phyloP scores from a whole-genome alignment of 768 basidiomycete genomes.

The Chiua virens region DNA sequence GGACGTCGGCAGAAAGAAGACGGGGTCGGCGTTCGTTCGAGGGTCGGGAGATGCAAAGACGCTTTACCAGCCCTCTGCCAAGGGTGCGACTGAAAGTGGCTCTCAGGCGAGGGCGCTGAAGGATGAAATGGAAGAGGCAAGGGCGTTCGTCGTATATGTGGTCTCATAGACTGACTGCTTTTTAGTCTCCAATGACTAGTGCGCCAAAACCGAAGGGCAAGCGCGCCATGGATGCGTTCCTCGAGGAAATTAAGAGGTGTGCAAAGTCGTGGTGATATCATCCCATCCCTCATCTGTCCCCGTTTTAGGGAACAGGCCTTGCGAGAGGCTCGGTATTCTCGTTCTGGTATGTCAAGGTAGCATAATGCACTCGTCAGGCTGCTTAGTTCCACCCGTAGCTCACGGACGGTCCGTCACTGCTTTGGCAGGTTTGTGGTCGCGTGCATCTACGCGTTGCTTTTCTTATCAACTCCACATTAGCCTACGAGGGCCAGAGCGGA shows the following conservation, averaged over 20 bases:
- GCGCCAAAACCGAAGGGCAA: conserved; percentile 85
- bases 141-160: conserved; percentile 13
- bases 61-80: conserved; percentile 45
- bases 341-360: conserved; percentile 49
- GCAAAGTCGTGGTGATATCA: conserved; percentile 7
- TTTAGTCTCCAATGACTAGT: conserved; percentile 55
- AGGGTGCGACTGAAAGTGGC: conserved; percentile 26
- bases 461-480: conserved; percentile 33
- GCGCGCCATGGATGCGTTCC: conserved; percentile 92
- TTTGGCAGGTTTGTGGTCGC: conserved; percentile 66
- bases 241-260: conserved; percentile 94
- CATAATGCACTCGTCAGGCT: neutral
- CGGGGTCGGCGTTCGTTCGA: conserved; percentile 61
- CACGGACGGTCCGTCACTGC: conserved; percentile 84
- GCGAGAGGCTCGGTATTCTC: conserved; percentile 80
- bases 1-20: conserved; percentile 48
- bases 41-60: conserved; percentile 43
- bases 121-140: conserved; percentile 33
- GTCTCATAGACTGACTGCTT: conserved; percentile 3
- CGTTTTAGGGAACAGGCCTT: conserved; percentile 83
- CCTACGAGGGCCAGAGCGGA: conserved; percentile 89
- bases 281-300: neutral
- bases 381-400: conserved; percentile 32
- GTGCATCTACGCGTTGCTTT: neutral
- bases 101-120: conserved; percentile 33